Percentiles rank a stretch among this genome's conserved stretches.
phyloP scores from a whole-genome alignment of 495 filamentous ascomycete genomes.

The Penicillium dipodomyicola region DNA sequence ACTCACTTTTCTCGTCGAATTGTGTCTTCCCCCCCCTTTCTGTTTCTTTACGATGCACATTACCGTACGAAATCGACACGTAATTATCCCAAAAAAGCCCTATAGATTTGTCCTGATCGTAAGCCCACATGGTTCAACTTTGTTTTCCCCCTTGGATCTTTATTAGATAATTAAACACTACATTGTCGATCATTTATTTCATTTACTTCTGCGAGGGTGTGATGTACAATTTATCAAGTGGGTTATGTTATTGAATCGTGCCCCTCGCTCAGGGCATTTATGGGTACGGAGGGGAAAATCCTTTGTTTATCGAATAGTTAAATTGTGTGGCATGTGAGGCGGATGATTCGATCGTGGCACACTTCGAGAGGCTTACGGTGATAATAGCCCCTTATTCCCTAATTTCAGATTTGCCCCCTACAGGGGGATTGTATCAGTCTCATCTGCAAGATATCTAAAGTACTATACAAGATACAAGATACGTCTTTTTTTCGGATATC shows the following conservation, averaged over 20 bases:
- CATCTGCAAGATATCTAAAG: not conserved
- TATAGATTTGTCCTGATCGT: constrained; percentile 19
- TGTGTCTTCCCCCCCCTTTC: constrained; percentile 16
- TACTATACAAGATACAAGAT: not conserved
- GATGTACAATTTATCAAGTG: not conserved
- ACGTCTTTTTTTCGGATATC: not conserved
- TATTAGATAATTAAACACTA: constrained; percentile 8
- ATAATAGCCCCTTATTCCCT: constrained; percentile 4
- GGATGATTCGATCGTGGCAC: constrained; percentile 1
- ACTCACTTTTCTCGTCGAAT: constrained; percentile 6
- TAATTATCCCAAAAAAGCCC: constrained; percentile 19
- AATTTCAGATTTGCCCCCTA: constrained; percentile 1
- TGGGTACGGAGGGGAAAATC: not conserved
- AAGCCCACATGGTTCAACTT: constrained; percentile 21
- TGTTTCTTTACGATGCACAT: constrained; percentile 3
- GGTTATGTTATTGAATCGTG: constrained; percentile 5
- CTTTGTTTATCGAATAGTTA: constrained; percentile 7
- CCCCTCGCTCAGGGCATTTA: constrained; percentile 7
- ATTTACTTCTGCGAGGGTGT: constrained; percentile 10
- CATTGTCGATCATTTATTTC: constrained; percentile 7
- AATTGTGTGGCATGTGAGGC: constrained; percentile 10
- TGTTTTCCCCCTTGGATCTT: constrained; percentile 2
- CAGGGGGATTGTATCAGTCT: constrained; percentile 2
- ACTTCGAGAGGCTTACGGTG: not conserved
- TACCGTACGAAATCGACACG: constrained; percentile 27